These are phyloP conservation scores for Neoascochyta sp. DNA, from an alignment of 2,329 filamentous ascomycete species.

Conservation along the genomic window DNA sequence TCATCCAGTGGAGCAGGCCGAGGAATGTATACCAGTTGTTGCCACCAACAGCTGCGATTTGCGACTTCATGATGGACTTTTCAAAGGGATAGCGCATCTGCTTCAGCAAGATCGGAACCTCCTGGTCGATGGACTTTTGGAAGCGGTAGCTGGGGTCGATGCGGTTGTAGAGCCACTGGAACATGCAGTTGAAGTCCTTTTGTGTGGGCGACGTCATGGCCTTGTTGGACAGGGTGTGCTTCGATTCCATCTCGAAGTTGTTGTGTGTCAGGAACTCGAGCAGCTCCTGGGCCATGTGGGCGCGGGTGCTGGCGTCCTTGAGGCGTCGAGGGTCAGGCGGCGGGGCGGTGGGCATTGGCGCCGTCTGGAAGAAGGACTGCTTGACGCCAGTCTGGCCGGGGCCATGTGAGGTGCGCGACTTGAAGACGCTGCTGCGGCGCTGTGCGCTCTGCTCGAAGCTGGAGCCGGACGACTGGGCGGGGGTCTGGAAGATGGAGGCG, in stretches of 20 bases:
- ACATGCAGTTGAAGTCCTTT: conserved; percentile 97
- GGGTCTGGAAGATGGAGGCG: conserved; percentile 46
- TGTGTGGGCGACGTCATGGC: conserved; percentile 91
- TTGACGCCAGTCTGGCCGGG: conserved; percentile 64
- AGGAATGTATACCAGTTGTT: conserved; percentile 97
- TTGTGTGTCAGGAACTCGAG: conserved; percentile 88
- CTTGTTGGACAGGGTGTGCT: conserved; percentile 85
- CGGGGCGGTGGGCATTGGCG: conserved; percentile 73
- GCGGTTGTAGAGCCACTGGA: conserved; percentile 94
- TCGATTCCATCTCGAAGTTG: conserved; percentile 98
- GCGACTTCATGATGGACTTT: conserved; percentile 92
- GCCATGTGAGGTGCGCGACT: conserved; percentile 57
- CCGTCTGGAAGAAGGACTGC: conserved; percentile 93
- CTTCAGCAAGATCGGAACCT: conserved; percentile 88
- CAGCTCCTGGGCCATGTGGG: conserved; percentile 80
- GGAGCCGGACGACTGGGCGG: conserved; percentile 44
- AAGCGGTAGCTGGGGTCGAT: conserved; percentile 94
- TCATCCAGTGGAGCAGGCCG: conserved; percentile 96
- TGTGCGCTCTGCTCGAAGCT: conserved; percentile 56
- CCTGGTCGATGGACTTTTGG: conserved; percentile 89
- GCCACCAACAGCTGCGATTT: conserved; percentile 89
- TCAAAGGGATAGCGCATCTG: conserved; percentile 94
- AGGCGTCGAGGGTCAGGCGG: conserved; percentile 83
- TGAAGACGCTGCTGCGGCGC: conserved; percentile 69
- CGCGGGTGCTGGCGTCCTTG: conserved; percentile 74